These are phyloP conservation scores for Hypoxylon intermedium DNA, from an alignment of 495 filamentous ascomycete species.

Conservation along the genomic window DNA sequence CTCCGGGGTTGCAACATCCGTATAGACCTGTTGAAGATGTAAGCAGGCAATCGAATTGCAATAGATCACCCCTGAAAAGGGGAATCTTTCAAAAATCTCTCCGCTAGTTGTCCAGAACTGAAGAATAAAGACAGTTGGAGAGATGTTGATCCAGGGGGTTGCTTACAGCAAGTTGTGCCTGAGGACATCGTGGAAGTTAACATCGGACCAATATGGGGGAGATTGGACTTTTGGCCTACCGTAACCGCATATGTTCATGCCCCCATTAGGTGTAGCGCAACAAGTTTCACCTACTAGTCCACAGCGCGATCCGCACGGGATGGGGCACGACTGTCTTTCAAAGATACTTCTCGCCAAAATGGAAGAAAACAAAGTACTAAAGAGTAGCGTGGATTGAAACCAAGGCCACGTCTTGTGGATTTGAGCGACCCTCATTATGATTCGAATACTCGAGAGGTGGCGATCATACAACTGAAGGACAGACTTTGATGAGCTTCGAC, in stretches of 20 bases:
- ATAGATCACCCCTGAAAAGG: background rate
- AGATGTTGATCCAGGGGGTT: background rate
- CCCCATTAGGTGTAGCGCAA: background rate
- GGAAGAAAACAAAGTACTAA: constrained; percentile 1
- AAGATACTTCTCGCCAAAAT: constrained; percentile 2
- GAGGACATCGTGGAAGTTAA: background rate
- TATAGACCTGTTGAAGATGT: background rate
- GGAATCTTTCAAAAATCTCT: background rate
- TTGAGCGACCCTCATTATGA: background rate
- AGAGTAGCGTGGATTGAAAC: background rate
- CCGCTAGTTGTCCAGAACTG: background rate
- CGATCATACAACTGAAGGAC: no score
- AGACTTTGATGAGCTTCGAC: no score
- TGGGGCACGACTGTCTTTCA: constrained; percentile 1
- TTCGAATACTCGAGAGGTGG: no score
- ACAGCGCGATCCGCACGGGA: constrained; percentile 1
- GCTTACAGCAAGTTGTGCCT: constrained; percentile 8
- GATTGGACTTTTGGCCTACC: background rate
- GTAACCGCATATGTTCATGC: background rate
- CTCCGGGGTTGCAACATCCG: constrained; percentile 2
- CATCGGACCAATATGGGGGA: background rate
- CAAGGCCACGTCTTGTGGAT: background rate
- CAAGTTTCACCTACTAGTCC: constrained; percentile 1
- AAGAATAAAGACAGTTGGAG: background rate
- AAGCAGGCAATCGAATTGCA: background rate